A percentile compares a stretch with the other conserved stretches of the same genome.
These are phyloP conservation scores for Eucommia ulmoides DNA, from an alignment of 257 asterid genomes.

Conservation along the genomic window DNA sequence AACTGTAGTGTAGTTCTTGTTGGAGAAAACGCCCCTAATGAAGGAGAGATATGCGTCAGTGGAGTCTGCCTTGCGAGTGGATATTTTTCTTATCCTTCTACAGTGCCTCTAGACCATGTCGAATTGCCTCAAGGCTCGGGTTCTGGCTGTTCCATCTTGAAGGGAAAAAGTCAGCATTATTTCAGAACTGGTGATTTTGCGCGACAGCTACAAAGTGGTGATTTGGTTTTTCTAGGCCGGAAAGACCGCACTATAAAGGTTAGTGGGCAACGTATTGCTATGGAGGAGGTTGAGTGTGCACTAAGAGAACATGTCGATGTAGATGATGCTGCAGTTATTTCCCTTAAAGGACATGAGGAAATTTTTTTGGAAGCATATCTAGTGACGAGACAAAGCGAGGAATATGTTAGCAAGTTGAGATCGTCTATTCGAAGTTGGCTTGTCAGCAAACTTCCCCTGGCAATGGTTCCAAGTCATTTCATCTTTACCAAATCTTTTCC, in stretches of 20 bases:
- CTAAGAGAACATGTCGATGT: slow-evolving; percentile 56
- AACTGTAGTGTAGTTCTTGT: slow-evolving; percentile 61
- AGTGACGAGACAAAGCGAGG: slow-evolving; percentile 27
- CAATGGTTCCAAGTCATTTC: slow-evolving; percentile 55
- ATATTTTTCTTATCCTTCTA: slow-evolving; percentile 52
- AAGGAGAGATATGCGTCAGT: slow-evolving; percentile 74
- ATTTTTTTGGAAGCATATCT: slow-evolving; percentile 67
- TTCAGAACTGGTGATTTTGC: slow-evolving; percentile 86
- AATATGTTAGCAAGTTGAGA: slow-evolving; percentile 28
- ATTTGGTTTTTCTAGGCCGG: slow-evolving; percentile 69
- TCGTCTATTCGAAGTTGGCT: slow-evolving; percentile 56
- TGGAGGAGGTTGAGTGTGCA: slow-evolving; percentile 71
- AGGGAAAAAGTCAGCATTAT: slow-evolving; percentile 21
- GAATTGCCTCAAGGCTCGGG: slow-evolving; percentile 17
- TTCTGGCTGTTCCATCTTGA: slow-evolving; percentile 4
- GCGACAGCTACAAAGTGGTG: slow-evolving; percentile 69
- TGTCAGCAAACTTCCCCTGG: slow-evolving; percentile 46
- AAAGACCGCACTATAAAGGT: slow-evolving; percentile 74
- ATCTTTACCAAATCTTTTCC: slow-evolving; percentile 51
- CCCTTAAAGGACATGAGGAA: slow-evolving; percentile 41
- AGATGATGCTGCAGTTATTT: slow-evolving; percentile 73
- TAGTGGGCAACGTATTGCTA: slow-evolving; percentile 75
- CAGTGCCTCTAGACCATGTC: slow-evolving; percentile 32
- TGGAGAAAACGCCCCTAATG: slow-evolving; percentile 52
- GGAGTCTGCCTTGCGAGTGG: slow-evolving; percentile 81